These are phyloP conservation scores for Sphaceloma murrayae DNA, from an alignment of 2,329 filamentous ascomycete species.

Conservation along the genomic window DNA sequence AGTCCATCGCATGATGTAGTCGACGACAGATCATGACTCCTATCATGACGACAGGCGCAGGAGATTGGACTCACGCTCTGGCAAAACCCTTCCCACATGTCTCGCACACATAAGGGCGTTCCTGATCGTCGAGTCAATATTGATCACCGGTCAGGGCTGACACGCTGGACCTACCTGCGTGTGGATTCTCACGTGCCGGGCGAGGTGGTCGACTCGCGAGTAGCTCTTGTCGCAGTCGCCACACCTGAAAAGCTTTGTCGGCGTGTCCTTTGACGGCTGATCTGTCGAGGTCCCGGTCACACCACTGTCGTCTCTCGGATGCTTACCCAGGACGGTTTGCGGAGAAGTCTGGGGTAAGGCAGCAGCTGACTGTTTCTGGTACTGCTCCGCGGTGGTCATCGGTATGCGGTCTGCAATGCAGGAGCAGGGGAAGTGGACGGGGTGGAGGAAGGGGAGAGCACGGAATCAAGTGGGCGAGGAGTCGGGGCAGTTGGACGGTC, in stretches of 20 bases:
- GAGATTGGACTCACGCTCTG: conserved; percentile 30
- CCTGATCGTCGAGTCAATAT: conserved; percentile 26
- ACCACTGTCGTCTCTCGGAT: conserved; percentile 13
- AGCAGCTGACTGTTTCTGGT: conserved; percentile 9
- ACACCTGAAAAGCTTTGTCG: conserved; percentile 37
- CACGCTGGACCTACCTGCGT: conserved; percentile 19
- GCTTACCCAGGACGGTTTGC: conserved; percentile 18
- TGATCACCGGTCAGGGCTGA: too few relatives aligned
- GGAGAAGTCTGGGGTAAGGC: conserved; percentile 16
- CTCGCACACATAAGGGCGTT: conserved; percentile 39
- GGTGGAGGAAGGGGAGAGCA: conserved; percentile 16
- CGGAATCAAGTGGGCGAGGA: conserved; percentile 13
- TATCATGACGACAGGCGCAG: too few relatives aligned
- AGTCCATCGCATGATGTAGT: too few relatives aligned
- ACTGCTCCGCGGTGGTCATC: conserved; percentile 13
- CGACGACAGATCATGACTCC: too few relatives aligned
- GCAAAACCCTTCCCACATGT: conserved; percentile 40
- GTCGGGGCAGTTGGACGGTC: background rate
- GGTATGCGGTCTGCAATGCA: conserved; percentile 15
- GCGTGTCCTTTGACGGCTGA: conserved; percentile 1
- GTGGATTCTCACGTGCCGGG: conserved; percentile 43
- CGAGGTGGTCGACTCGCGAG: conserved; percentile 43
- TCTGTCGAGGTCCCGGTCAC: conserved; percentile 3
- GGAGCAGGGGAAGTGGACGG: conserved; percentile 3
- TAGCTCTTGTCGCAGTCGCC: conserved; percentile 45